Percentiles rank a stretch among this genome's conserved stretches.
phyloP scores from a whole-genome alignment of 2,329 filamentous ascomycete genomes.

The Sclerotinia minor region DNA sequence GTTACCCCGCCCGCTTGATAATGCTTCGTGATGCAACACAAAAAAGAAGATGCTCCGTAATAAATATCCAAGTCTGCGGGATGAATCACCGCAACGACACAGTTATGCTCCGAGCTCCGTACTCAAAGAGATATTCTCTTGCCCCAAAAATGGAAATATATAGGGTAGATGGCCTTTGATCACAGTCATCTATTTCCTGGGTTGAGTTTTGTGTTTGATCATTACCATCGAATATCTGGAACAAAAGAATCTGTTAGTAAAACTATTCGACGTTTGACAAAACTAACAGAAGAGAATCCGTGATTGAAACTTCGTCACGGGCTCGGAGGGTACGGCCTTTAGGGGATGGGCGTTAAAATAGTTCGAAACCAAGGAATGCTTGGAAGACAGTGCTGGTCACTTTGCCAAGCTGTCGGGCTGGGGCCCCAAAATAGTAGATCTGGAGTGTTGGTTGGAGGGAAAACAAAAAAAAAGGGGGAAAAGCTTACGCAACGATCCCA shows the following conservation, averaged over 20 bases:
- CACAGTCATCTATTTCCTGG: conserved; percentile 29
- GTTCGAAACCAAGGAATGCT: background rate
- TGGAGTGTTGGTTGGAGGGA: too few species aligned
- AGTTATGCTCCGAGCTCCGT: background rate
- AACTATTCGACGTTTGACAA: background rate
- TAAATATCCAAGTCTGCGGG: background rate
- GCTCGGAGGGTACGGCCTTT: background rate
- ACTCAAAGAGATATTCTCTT: background rate
- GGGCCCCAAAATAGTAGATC: too few species aligned
- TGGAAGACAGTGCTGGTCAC: background rate
- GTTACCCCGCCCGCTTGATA: background rate
- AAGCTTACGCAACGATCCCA: conserved; percentile 56
- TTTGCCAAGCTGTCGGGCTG: conserved; percentile 9
- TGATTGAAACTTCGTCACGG: conserved; percentile 5
- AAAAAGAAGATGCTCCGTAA: background rate
- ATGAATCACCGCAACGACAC: background rate
- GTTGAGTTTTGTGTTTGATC: conserved; percentile 45
- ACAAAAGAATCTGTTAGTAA: background rate
- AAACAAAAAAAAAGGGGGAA: conserved; percentile 5
- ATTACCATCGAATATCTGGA: conserved; percentile 51
- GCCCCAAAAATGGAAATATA: too few species aligned
- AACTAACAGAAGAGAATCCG: background rate
- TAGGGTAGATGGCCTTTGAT: background rate
- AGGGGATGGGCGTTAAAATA: background rate
- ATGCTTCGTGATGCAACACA: conserved; percentile 1